Evolutionary conservation across 148 eudicot species (phyloP).

Genomic region (Agrostemma githago): DNA sequence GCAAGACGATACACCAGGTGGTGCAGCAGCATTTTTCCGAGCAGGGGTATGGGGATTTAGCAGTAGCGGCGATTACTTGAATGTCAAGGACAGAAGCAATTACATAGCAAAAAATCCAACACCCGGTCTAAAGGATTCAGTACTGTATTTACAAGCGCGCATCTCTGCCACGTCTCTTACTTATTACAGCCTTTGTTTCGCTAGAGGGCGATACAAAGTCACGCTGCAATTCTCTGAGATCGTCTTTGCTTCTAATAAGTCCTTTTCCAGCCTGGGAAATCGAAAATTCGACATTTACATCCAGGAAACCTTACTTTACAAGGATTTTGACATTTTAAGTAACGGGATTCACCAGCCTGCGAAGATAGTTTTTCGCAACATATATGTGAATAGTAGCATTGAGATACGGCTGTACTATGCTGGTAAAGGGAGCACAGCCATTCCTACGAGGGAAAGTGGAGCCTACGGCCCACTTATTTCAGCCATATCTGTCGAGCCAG

Average conservation of each 20-base stretch:
- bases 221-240: conserved; percentile 61
- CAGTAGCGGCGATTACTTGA: conserved; percentile 45
- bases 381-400: conserved; percentile 31
- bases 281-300: conserved; percentile 56
- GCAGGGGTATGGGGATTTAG: conserved; percentile 43
- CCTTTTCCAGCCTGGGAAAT: conserved; percentile 53
- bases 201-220: conserved; percentile 51
- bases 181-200: conserved; percentile 57
- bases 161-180: conserved; percentile 55
- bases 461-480: conserved; percentile 55
- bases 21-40: conserved; percentile 32
- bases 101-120: conserved; percentile 27
- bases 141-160: conserved; percentile 42
- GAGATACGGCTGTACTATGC: conserved; percentile 50
- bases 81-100: not conserved
- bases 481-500: conserved; percentile 50
- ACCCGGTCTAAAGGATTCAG: conserved; percentile 26
- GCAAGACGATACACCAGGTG: conserved; percentile 31
- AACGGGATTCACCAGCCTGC: conserved; percentile 34
- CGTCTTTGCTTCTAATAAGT: conserved; percentile 28
- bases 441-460: conserved; percentile 37
- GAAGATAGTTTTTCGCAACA: conserved; percentile 12
- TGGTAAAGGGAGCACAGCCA: conserved; percentile 50
- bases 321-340: conserved; percentile 46
- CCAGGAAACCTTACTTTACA: conserved; percentile 40